A percentile compares a stretch with the other conserved stretches of the same genome.
These are phyloP conservation scores for Diaporthe ampelina DNA, from an alignment of 2,329 filamentous ascomycete species.

Conservation along the genomic window DNA sequence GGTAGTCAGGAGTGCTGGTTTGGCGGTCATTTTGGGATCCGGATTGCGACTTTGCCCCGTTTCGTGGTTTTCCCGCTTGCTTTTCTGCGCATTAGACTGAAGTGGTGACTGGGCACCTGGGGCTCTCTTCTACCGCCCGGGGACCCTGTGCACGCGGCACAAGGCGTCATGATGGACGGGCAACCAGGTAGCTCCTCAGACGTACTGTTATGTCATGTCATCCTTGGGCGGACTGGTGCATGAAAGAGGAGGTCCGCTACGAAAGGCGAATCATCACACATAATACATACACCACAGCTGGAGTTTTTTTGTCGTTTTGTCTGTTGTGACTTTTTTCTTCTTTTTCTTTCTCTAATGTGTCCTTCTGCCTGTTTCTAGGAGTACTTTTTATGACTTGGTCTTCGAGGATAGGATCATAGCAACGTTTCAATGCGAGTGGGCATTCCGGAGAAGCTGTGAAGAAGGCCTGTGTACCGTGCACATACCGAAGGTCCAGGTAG, in stretches of 20 bases:
- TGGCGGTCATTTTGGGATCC: slow-evolving; percentile 32
- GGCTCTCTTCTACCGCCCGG: slow-evolving; percentile 30
- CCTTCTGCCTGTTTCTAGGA: slow-evolving; percentile 38
- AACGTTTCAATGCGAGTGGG: slow-evolving; percentile 35
- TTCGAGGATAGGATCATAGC: slow-evolving; percentile 36
- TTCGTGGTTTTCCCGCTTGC: slow-evolving; percentile 35
- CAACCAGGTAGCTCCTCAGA: slow-evolving; percentile 37
- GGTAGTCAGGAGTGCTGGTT: slow-evolving; percentile 35
- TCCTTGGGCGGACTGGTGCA: slow-evolving; percentile 29
- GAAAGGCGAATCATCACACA: slow-evolving; percentile 40
- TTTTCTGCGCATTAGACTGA: slow-evolving; percentile 42
- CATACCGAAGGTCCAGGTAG: background rate
- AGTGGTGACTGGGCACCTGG: slow-evolving; percentile 39
- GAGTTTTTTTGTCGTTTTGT: slow-evolving; percentile 36
- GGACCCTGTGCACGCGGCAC: slow-evolving; percentile 33
- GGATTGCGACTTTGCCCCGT: slow-evolving; percentile 34
- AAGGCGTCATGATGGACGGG: slow-evolving; percentile 36
- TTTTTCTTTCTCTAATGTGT: slow-evolving; percentile 18
- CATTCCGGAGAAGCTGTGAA: background rate
- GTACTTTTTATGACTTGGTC: slow-evolving; percentile 5
- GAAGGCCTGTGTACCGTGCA: background rate
- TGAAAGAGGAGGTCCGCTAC: slow-evolving; percentile 13
- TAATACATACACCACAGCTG: slow-evolving; percentile 41
- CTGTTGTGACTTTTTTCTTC: slow-evolving; percentile 31
- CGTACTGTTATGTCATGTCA: slow-evolving; percentile 31